These are phyloP conservation scores for Darksidea phi DNA, from an alignment of 495 filamentous ascomycete genomes.

Conservation along the genomic window DNA sequence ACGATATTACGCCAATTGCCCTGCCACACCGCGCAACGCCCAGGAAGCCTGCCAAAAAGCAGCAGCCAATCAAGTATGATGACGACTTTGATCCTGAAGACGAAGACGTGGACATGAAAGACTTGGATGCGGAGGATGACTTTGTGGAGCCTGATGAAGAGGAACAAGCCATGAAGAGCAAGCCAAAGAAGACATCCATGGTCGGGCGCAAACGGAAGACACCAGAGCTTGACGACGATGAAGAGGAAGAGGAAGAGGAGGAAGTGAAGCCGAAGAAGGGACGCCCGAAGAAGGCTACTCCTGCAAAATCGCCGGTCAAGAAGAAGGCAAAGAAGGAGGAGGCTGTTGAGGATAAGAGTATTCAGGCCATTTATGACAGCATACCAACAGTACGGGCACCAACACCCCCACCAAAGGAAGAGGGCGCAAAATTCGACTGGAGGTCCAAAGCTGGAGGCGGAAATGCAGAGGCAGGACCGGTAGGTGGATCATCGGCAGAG, in stretches of 20 bases:
- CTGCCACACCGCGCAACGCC: conserved; percentile 34
- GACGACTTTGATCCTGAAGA: conserved; percentile 38
- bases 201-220: conserved; percentile 59
- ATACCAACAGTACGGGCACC: conserved; percentile 80
- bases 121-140: conserved; percentile 45
- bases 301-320: conserved; percentile 45
- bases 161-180: conserved; percentile 43
- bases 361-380: conserved; percentile 82
- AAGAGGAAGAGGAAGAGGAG: conserved; percentile 51
- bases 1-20: conserved; percentile 28
- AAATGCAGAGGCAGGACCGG: conserved; percentile 40
- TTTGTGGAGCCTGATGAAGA: conserved; percentile 43
- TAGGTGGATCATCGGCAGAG: conserved; percentile 66
- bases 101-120: conserved; percentile 47
- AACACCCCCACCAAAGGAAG: conserved; percentile 65
- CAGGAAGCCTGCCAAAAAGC: conserved; percentile 28
- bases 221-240: conserved; percentile 44
- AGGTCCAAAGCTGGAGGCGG: conserved; percentile 40
- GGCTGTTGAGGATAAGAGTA: conserved; percentile 58
- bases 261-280: conserved; percentile 45
- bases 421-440: conserved; percentile 71
- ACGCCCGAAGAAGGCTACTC: conserved; percentile 29
- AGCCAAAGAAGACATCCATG: conserved; percentile 44
- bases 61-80: conserved; percentile 37
- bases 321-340: conserved; percentile 58